Evolutionary conservation across 140 eudicot species (phyloP), one percentile per base, ranked within the genome.

Genomic region (Anethum foeniculum): DNA sequence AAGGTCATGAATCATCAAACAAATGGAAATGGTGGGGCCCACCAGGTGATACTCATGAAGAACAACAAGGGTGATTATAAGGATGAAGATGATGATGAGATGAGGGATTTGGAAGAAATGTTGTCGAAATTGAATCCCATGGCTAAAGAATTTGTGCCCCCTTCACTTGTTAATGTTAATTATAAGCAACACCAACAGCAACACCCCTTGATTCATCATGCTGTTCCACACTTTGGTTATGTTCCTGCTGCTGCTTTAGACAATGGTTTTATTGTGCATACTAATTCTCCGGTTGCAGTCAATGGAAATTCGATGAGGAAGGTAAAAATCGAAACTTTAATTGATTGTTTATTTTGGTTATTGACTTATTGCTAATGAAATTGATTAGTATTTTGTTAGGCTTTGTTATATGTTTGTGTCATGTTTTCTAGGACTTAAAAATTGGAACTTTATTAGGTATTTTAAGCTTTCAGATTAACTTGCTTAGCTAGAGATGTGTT

Each of bases 71-170:
- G 21, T 15, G 58, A 18, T 64, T 79, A 47, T 73, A 58, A 25
- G 79, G 49, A 38, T 44, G 67, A 80, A 41, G 87, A 71, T 11
- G 90, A 78, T 49, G 94, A 76, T 52, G 96, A 93, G 68, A 93
- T 93, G 90, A 88, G 94, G 84, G 94, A 93, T 91, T 88, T 91
- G 83, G 93, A 88, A 25, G 96, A 93, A 77, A 91, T 91, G 96
- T 81, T 91, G 68, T 93, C 96, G 0, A 93, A 93, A 62, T 80
- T 93, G 86, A 93, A 93, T 77, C 98, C 98, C 0, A 93, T 91
- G 98, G 98, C 98, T 23, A 83, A 84, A 47, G 98, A 93, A 80
- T 93, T 93, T 49, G 98, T 93, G 76, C 97, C 97, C 28, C 92
- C 94, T 9, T 93, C 97, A 0, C 83, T 85, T 65, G 79, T 81